Percentiles rank a stretch among this genome's conserved stretches.
Evolutionary conservation across 176 grass and related monocot genomes (phyloP).

Genomic region (Oryza nivara): DNA sequence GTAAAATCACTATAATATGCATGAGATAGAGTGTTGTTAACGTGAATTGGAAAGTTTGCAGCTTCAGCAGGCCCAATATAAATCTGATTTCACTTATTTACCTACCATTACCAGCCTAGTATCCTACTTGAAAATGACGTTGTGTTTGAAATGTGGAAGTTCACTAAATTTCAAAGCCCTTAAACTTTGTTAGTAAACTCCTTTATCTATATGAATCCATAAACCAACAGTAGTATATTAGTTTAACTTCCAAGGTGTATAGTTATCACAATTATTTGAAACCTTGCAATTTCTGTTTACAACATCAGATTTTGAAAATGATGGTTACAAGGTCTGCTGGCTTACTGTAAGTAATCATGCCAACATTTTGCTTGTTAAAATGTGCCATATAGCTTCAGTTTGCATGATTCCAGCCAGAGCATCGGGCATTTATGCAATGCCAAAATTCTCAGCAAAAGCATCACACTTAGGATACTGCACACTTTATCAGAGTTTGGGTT

Average conservation of each 20-base stretch:
- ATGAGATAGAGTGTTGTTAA: conserved; percentile 10
- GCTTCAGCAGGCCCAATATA: neutral
- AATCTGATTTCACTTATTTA: neutral
- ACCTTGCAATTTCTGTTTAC: neutral
- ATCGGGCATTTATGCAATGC: conserved; percentile 1
- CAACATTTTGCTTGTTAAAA: conserved; percentile 20
- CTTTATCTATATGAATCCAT: neutral
- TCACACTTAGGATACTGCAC: neutral
- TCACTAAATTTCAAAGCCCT: conserved; percentile 18
- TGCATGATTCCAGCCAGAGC: neutral
- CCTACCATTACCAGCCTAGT: neutral
- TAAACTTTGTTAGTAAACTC: conserved; percentile 25
- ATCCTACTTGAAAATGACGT: neutral
- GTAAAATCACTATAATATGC: neutral
- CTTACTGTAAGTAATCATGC: conserved; percentile 14
- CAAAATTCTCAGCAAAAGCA: neutral
- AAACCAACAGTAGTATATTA: conserved; percentile 11
- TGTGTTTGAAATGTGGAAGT: neutral
- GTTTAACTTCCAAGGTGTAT: conserved; percentile 18
- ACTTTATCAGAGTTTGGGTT: neutral
- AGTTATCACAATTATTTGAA: conserved; percentile 29
- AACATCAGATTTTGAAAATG: conserved; percentile 13
- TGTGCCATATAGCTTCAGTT: conserved; percentile 5
- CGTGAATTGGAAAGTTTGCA: neutral
- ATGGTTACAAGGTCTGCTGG: conserved; percentile 8